These are phyloP conservation scores for Aspergillus glaucus DNA, from an alignment of 2,329 filamentous ascomycete species.

Conservation along the genomic window DNA sequence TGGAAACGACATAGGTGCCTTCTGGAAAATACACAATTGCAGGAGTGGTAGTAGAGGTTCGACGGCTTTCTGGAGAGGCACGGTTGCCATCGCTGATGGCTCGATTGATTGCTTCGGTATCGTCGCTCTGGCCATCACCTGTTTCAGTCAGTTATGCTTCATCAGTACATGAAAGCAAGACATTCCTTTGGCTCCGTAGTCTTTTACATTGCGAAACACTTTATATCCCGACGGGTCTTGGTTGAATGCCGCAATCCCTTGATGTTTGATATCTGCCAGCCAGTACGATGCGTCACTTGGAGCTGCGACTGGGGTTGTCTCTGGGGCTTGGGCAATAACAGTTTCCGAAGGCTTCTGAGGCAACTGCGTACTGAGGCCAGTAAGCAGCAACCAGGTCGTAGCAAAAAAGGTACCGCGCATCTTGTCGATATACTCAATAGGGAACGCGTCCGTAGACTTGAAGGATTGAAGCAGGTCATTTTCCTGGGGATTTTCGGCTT, in stretches of 20 bases:
- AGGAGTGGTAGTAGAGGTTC: conserved; percentile 46
- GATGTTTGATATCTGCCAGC: conserved; percentile 25
- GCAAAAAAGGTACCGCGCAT: neutral
- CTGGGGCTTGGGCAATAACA: conserved; percentile 2
- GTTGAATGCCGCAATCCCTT: conserved; percentile 25
- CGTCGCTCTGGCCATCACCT: conserved; percentile 47
- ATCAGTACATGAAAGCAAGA: neutral
- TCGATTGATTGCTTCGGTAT: conserved; percentile 51
- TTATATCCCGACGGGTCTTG: conserved; percentile 17
- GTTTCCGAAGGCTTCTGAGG: conserved; percentile 6
- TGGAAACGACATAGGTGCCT: conserved; percentile 54
- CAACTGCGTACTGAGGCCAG: conserved; percentile 4
- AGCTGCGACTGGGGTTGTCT: conserved; percentile 4
- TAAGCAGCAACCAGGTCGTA: conserved; percentile 2
- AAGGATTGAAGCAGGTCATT: too few species aligned
- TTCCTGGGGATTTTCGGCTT: neutral
- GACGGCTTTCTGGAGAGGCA: conserved; percentile 36
- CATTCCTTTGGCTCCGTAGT: conserved; percentile 27
- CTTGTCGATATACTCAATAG: neutral
- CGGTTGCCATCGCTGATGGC: conserved; percentile 43
- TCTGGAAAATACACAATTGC: conserved; percentile 54
- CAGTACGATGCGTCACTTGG: conserved; percentile 22
- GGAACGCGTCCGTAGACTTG: neutral
- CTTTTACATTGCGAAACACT: conserved; percentile 25
- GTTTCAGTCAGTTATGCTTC: conserved; percentile 2